Conservation (phyloP, 2,329 filamentous ascomycete species). For the Ophiobolus disseminans region DNA sequence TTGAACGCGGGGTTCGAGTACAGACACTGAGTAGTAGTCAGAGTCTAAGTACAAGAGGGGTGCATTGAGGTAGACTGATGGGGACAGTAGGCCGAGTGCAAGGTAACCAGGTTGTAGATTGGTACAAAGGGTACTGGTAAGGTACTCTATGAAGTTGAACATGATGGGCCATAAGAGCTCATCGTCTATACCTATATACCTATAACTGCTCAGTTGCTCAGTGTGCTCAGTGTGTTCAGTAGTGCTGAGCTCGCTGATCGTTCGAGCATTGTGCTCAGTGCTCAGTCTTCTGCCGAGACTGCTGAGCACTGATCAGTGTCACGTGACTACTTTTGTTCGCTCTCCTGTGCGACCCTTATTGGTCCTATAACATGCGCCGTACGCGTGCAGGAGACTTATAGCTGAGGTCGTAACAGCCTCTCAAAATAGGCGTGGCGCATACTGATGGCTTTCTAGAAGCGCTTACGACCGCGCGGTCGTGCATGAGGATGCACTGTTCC, state of each 20-base stretch:
- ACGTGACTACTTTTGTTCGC: not conserved
- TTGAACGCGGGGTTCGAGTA: not conserved
- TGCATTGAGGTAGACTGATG: not conserved
- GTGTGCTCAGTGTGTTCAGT: not conserved
- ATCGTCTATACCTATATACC: not conserved
- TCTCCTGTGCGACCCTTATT: not conserved
- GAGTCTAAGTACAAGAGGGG: not conserved
- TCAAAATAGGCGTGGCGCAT: too few species aligned
- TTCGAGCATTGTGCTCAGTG: not conserved
- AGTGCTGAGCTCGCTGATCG: not conserved
- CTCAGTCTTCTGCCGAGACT: not conserved
- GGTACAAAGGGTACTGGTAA: too few species aligned
- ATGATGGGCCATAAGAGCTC: not conserved
- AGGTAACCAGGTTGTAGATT: too few species aligned
- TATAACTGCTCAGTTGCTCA: not conserved
- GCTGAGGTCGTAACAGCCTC: not conserved
- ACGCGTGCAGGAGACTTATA: not conserved
- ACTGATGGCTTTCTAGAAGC: too few species aligned
- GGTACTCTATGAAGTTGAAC: too few species aligned
- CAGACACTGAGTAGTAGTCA: not conserved
- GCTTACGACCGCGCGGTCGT: too few species aligned
- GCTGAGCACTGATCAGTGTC: not conserved
- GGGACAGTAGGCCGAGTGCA: too few species aligned
- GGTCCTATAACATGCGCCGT: not conserved
- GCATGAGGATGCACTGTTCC: too few species aligned